Percentiles rank a stretch among this genome's conserved stretches.
Evolutionary conservation across 441 rosid species (phyloP).

Genomic region (Manihot esculenta): DNA sequence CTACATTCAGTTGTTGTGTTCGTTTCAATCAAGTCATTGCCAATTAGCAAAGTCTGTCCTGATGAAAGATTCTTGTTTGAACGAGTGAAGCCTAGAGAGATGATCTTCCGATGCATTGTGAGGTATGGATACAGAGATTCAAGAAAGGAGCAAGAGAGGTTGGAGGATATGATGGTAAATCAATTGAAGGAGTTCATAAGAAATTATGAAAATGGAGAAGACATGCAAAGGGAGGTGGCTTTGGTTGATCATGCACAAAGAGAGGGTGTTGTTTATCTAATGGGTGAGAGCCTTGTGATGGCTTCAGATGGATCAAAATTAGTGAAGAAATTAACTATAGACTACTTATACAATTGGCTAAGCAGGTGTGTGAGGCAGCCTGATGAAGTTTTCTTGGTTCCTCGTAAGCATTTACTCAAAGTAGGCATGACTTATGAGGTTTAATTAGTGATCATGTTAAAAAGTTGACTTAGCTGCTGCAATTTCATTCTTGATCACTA

Average conservation of each 20-base stretch:
- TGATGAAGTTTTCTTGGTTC: slow-evolving; percentile 26
- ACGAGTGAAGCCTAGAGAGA: slow-evolving; percentile 4
- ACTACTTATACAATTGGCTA: slow-evolving; percentile 23
- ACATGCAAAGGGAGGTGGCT: neutral
- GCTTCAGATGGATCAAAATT: slow-evolving; percentile 13
- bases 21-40: slow-evolving; percentile 20
- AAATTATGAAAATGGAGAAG: neutral
- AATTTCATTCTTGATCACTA: too few species aligned
- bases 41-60: neutral
- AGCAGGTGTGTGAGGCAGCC: slow-evolving; percentile 18
- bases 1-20: slow-evolving; percentile 28
- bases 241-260: slow-evolving; percentile 18
- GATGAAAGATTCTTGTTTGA: slow-evolving; percentile 25
- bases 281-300: slow-evolving; percentile 24
- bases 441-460: too few species aligned
- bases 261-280: slow-evolving; percentile 22
- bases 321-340: slow-evolving; percentile 16
- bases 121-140: slow-evolving; percentile 22
- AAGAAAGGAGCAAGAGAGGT: slow-evolving; percentile 9
- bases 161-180: slow-evolving; percentile 16
- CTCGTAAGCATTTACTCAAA: slow-evolving; percentile 19
- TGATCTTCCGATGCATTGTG: slow-evolving; percentile 22
- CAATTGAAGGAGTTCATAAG: slow-evolving; percentile 16
- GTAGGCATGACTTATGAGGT: slow-evolving; percentile 32
- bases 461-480: too few species aligned